Percentiles rank a stretch among this genome's conserved stretches.
Evolutionary conservation across 257 asterid genomes (phyloP).

Genomic region (Ilex asprella): DNA sequence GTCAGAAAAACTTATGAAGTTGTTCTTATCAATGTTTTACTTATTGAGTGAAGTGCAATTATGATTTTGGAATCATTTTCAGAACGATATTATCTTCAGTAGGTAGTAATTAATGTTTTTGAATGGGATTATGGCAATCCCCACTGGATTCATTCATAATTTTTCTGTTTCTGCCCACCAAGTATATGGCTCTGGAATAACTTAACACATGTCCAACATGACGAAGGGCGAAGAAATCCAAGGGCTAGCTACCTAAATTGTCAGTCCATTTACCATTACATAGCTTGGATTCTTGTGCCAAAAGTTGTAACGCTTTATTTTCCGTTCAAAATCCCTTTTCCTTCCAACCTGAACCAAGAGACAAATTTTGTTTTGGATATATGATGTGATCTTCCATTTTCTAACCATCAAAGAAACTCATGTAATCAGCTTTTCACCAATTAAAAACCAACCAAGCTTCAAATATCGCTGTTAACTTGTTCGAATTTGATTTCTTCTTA

Average conservation of each 20-base stretch:
- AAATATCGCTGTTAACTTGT: too few relatives aligned
- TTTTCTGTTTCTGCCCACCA: slow-evolving; percentile 14
- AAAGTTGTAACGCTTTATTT: neutral
- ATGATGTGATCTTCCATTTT: too few relatives aligned
- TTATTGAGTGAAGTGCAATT: slow-evolving; percentile 19
- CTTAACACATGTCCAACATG: slow-evolving; percentile 22
- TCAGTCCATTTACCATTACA: neutral
- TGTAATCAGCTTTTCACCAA: too few relatives aligned
- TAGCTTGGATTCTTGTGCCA: neutral
- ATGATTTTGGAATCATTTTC: slow-evolving; percentile 24
- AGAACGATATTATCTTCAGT: slow-evolving; percentile 26
- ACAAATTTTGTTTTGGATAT: too few relatives aligned
- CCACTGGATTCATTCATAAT: slow-evolving; percentile 18
- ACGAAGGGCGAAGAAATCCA: slow-evolving; percentile 19
- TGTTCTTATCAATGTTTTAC: slow-evolving; percentile 24
- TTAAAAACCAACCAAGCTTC: too few relatives aligned
- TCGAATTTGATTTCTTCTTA: too few relatives aligned
- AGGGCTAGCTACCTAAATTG: neutral
- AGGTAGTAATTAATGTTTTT: slow-evolving; percentile 32
- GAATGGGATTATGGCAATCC: slow-evolving; percentile 15
- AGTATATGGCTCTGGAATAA: slow-evolving; percentile 7
- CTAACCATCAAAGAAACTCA: too few relatives aligned
- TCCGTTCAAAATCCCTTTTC: neutral
- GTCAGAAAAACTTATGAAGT: slow-evolving; percentile 18
- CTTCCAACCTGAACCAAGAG: neutral